Evolutionary conservation across 768 basidiomycete species (phyloP).

Genomic region (Panellus pusillus): DNA sequence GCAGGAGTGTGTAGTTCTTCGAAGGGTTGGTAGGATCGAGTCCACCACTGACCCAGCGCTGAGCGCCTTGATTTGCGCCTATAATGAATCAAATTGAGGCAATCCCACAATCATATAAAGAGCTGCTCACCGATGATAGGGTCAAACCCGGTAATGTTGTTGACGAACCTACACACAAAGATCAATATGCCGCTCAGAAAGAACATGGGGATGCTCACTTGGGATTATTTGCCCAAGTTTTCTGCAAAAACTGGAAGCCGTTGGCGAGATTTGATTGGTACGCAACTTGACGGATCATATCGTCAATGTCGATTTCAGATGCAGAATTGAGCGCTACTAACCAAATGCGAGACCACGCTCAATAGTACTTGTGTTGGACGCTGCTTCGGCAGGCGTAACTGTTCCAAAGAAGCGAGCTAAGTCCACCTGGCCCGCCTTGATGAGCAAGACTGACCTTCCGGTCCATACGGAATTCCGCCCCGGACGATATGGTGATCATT

Average conservation of each 20-base stretch:
- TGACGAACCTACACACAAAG: not conserved
- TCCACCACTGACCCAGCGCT: not conserved
- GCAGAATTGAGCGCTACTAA: not conserved
- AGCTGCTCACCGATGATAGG: not conserved
- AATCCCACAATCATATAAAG: no score
- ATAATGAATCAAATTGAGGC: not conserved
- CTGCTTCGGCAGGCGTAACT: not conserved
- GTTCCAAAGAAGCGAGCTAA: not conserved
- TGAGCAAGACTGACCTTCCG: slow-evolving; percentile 1
- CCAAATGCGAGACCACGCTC: slow-evolving; percentile 19
- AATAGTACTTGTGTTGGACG: no score
- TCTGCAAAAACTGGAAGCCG: slow-evolving; percentile 13
- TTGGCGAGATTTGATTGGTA: slow-evolving; percentile 12
- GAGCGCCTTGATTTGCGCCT: not conserved
- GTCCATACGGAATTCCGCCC: slow-evolving; percentile 34
- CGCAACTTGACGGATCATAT: not conserved
- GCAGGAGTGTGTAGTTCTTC: not conserved
- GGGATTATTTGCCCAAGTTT: slow-evolving; percentile 6
- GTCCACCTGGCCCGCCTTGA: not conserved
- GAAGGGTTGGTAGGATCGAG: not conserved
- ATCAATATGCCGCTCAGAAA: not conserved
- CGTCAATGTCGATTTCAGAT: not conserved
- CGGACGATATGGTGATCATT: slow-evolving; percentile 26
- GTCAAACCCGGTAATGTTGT: not conserved
- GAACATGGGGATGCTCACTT: not conserved